A percentile compares a stretch with the other conserved stretches of the same genome.
Conservation (phyloP, 805 yeast species). For the Spathaspora girioi region DNA sequence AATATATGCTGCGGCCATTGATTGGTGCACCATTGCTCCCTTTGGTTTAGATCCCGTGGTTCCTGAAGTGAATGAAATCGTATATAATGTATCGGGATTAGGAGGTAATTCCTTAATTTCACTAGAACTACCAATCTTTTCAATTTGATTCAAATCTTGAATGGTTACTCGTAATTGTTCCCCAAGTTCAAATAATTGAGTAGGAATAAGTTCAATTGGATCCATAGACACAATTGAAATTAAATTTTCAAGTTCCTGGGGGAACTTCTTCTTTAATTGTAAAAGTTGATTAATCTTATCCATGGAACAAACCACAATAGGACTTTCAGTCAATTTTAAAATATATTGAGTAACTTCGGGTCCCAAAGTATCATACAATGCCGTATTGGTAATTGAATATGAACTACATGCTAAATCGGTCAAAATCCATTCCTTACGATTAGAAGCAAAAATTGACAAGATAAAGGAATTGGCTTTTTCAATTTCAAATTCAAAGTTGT, state of each 20-base stretch:
- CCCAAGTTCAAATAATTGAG: slow-evolving; percentile 18
- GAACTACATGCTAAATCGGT: slow-evolving; percentile 32
- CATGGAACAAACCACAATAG: slow-evolving; percentile 51
- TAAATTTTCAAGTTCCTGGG: slow-evolving; percentile 31
- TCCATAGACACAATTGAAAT: slow-evolving; percentile 59
- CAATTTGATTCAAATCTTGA: slow-evolving; percentile 30
- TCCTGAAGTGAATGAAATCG: slow-evolving; percentile 49
- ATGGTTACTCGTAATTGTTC: slow-evolving; percentile 19
- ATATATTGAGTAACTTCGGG: slow-evolving; percentile 30
- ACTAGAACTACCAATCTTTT: slow-evolving; percentile 36
- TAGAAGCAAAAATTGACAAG: slow-evolving; percentile 29
- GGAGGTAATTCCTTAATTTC: slow-evolving; percentile 25
- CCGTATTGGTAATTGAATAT: slow-evolving; percentile 33
- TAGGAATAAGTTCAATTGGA: slow-evolving; percentile 15
- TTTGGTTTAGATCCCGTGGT: slow-evolving; percentile 75
- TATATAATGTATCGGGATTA: slow-evolving; percentile 29
- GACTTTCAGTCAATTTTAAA: slow-evolving; percentile 30
- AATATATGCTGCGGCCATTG: slow-evolving; percentile 15
- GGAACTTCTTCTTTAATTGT: slow-evolving; percentile 31
- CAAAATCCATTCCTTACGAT: slow-evolving; percentile 36
- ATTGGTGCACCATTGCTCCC: slow-evolving; percentile 56
- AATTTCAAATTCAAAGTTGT: slow-evolving; percentile 1
- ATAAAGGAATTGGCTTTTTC: slow-evolving; percentile 26
- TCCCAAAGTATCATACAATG: slow-evolving; percentile 41
- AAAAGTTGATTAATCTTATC: slow-evolving; percentile 47